Percentiles rank a stretch among this genome's conserved stretches.
Conservation (phyloP, 441 rosid species). For the Erodium moschatum region DNA sequence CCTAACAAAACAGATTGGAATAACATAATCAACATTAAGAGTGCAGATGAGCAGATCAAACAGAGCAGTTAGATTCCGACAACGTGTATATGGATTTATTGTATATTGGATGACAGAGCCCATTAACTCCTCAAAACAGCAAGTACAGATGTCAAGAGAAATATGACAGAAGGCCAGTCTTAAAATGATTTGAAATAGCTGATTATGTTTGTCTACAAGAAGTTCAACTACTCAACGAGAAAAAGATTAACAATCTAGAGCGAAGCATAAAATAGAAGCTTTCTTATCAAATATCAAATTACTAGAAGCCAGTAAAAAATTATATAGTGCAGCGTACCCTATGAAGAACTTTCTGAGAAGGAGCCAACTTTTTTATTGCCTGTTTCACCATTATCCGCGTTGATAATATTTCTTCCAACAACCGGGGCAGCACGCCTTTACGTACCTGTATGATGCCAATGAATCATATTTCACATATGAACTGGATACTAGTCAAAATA, state of each 20-base stretch:
- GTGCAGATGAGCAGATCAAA: not conserved
- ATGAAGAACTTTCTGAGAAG: conserved; percentile 68
- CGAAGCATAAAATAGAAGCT: not conserved
- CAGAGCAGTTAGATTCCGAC: not conserved
- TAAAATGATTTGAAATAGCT: not conserved
- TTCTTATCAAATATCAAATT: not conserved
- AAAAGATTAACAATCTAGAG: not conserved
- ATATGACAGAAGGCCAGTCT: conserved; percentile 8
- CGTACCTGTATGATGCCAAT: conserved; percentile 44
- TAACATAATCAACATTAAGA: not conserved
- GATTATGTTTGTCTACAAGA: conserved; percentile 5
- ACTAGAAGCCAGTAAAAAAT: conserved; percentile 5
- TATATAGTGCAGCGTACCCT: conserved; percentile 42
- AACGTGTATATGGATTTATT: not conserved
- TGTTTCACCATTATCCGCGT: conserved; percentile 93
- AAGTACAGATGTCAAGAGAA: conserved; percentile 4
- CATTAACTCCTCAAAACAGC: conserved; percentile 6
- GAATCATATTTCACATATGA: conserved; percentile 9
- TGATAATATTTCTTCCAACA: conserved; percentile 87
- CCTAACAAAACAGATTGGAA: not conserved
- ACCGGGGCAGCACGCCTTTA: conserved; percentile 77
- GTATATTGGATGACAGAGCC: not conserved
- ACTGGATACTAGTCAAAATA: not conserved
- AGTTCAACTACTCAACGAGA: not conserved
- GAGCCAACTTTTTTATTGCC: conserved; percentile 78